These are phyloP conservation scores for Hypoxylon trugodes DNA, from an alignment of 495 filamentous ascomycete genomes.

Conservation along the genomic window DNA sequence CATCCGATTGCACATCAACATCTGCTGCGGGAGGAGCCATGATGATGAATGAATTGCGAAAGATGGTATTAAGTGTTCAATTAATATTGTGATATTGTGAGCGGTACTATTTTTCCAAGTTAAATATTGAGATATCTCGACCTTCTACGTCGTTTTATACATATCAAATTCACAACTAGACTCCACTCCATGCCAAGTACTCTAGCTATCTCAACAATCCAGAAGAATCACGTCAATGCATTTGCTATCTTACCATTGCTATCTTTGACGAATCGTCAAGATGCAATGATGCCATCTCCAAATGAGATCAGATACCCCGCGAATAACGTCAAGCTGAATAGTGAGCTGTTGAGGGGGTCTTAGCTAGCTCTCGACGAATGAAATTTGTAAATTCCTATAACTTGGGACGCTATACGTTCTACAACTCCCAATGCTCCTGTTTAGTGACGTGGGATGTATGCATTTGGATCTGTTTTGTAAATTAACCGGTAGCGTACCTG, in stretches of 20 bases:
- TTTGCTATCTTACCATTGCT: conserved; percentile 22
- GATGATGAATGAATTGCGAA: not conserved
- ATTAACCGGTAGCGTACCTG: not conserved
- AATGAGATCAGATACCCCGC: conserved; percentile 42
- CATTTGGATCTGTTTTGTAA: not conserved
- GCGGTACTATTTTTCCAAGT: not conserved
- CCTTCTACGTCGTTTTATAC: conserved; percentile 15
- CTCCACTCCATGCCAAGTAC: conserved; percentile 8
- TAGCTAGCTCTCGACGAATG: conserved; percentile 8
- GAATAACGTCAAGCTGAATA: conserved; percentile 31
- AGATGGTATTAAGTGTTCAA: not conserved
- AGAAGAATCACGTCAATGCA: conserved; percentile 31
- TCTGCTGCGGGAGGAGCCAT: conserved; percentile 50
- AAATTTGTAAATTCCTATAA: not conserved
- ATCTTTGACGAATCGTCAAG: conserved; percentile 31
- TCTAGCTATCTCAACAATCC: conserved; percentile 18
- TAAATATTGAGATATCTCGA: not conserved
- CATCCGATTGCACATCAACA: conserved; percentile 40
- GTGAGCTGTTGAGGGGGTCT: conserved; percentile 10
- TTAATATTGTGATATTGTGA: not conserved
- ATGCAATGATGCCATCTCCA: conserved; percentile 14
- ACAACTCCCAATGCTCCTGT: not conserved
- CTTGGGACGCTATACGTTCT: conserved; percentile 1
- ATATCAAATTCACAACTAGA: not conserved
- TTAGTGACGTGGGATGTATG: not conserved